These are phyloP conservation scores for Rhexocercosporidium sp. DNA, from an alignment of 2,329 filamentous ascomycete genomes.

Conservation along the genomic window DNA sequence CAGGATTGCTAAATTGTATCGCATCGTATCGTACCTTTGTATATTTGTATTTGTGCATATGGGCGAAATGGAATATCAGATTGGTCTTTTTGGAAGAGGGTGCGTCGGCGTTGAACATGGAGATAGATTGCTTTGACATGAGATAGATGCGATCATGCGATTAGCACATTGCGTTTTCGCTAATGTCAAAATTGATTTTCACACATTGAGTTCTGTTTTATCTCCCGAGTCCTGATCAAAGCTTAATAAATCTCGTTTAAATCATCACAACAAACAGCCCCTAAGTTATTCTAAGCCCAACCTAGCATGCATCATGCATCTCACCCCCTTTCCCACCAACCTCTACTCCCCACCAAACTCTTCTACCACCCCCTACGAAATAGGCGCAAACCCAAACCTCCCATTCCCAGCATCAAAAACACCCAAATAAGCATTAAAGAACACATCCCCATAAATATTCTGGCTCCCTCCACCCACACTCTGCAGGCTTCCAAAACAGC, in stretches of 20 bases:
- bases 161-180: neutral
- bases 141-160: neutral
- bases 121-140: neutral
- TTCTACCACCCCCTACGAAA: slow-evolving; percentile 21
- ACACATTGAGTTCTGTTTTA: neutral
- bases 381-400: slow-evolving; percentile 38
- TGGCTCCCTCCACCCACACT: slow-evolving; percentile 36
- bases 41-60: neutral
- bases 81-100: neutral
- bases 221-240: neutral
- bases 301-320: neutral
- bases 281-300: neutral
- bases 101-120: neutral
- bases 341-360: neutral
- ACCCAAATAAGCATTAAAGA: slow-evolving; percentile 42
- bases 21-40: neutral
- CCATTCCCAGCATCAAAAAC: slow-evolving; percentile 38
- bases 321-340: neutral
- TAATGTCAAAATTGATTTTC: neutral
- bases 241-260: slow-evolving; percentile 5
- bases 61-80: neutral
- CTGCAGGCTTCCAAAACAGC: slow-evolving; percentile 47
- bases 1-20: slow-evolving; percentile 37
- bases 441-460: slow-evolving; percentile 42
- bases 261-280: neutral